Percentiles rank a stretch among this genome's conserved stretches.
Evolutionary conservation across 768 basidiomycete species (phyloP).

Genomic region (Termitomyces sp.): DNA sequence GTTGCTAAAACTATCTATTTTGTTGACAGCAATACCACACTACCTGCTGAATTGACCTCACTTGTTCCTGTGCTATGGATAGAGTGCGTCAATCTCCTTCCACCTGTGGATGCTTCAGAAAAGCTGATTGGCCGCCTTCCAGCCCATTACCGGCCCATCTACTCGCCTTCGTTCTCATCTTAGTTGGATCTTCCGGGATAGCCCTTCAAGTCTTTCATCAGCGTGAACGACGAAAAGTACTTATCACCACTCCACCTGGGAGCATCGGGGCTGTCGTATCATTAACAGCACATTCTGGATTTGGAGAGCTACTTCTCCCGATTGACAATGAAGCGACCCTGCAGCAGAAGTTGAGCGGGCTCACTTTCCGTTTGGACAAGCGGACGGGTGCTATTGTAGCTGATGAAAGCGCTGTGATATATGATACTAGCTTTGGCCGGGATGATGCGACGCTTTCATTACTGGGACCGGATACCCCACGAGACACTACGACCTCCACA

Average conservation of each 20-base stretch:
- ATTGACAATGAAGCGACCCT: conserved; percentile 48
- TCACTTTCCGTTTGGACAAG: conserved; percentile 53
- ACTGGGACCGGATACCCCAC: conserved; percentile 22
- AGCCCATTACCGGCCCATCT: conserved; percentile 53
- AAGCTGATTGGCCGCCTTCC: background rate
- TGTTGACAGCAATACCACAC: conserved; percentile 30
- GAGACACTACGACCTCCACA: conserved; percentile 9
- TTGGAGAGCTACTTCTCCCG: conserved; percentile 57
- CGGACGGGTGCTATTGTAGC: conserved; percentile 62
- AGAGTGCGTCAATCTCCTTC: conserved; percentile 40
- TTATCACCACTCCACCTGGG: conserved; percentile 54
- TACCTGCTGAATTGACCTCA: conserved; percentile 37
- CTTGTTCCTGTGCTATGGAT: conserved; percentile 49
- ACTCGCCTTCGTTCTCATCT: conserved; percentile 45
- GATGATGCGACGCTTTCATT: conserved; percentile 38
- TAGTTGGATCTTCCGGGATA: conserved; percentile 45
- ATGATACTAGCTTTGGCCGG: conserved; percentile 17
- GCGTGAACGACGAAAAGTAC: conserved; percentile 42
- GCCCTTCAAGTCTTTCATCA: conserved; percentile 45
- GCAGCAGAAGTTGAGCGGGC: conserved; percentile 42
- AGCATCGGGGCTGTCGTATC: conserved; percentile 55
- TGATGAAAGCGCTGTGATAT: conserved; percentile 39
- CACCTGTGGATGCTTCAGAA: background rate
- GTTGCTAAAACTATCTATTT: conserved; percentile 62
- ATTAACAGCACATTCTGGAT: conserved; percentile 58